These are phyloP conservation scores for Epicoccum nigrum DNA, from an alignment of 2,329 filamentous ascomycete genomes.

Conservation along the genomic window DNA sequence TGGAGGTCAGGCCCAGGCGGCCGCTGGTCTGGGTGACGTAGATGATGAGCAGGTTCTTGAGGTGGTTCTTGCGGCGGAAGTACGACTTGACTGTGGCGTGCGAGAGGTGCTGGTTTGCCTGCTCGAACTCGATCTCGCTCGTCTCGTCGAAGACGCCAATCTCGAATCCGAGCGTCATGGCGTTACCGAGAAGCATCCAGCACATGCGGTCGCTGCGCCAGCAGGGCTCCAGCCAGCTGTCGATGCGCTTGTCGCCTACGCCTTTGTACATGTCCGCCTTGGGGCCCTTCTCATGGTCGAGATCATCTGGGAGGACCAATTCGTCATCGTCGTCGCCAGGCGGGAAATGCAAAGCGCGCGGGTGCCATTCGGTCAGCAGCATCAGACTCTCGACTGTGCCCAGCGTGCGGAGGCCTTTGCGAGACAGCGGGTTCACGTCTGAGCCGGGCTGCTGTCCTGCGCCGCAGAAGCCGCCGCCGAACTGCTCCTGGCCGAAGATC, in stretches of 20 bases:
- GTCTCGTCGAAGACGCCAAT: constrained; percentile 94
- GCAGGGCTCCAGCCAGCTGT: constrained; percentile 94
- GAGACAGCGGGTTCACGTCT: constrained; percentile 64
- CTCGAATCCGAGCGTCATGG: constrained; percentile 88
- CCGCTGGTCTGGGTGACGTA: constrained; percentile 95
- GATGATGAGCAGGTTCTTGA: constrained; percentile 85
- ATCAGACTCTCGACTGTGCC: constrained; percentile 94
- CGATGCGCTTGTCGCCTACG: constrained; percentile 83
- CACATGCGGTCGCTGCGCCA: constrained; percentile 93
- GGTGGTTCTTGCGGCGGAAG: constrained; percentile 76
- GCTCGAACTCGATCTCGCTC: constrained; percentile 67
- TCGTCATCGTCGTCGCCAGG: constrained; percentile 70
- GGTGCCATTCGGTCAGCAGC: constrained; percentile 96
- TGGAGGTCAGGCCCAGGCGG: constrained; percentile 88
- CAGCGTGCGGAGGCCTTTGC: constrained; percentile 79
- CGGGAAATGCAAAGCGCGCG: constrained; percentile 90
- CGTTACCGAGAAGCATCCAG: constrained; percentile 95
- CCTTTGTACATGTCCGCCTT: constrained; percentile 55
- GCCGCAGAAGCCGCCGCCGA: constrained; percentile 84
- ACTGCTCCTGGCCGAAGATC: constrained; percentile 95
- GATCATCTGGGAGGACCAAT: constrained; percentile 71
- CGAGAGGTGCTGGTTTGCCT: constrained; percentile 47
- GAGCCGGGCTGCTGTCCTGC: constrained; percentile 71
- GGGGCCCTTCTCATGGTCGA: constrained; percentile 55
- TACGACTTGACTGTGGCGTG: constrained; percentile 73